Percentiles rank a stretch among this genome's conserved stretches.
These are phyloP conservation scores for Hanseniaspora hatyaiensis DNA, from an alignment of 805 yeast species.

Conservation along the genomic window DNA sequence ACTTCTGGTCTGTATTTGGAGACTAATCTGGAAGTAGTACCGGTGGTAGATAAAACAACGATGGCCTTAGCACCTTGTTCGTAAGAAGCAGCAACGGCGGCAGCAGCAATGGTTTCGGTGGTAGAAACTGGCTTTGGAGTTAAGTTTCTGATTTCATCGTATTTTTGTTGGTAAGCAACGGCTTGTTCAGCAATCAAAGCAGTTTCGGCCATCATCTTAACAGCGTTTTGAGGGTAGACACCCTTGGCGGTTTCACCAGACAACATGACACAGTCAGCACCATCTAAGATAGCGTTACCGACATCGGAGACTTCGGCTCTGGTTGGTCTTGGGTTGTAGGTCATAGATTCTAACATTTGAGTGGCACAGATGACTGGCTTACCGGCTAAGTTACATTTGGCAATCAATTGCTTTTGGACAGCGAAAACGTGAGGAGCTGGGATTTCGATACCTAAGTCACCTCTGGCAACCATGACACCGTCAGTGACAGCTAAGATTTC, in stretches of 20 bases:
- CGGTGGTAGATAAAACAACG: slow-evolving; percentile 88
- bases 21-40: slow-evolving; percentile 87
- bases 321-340: slow-evolving; percentile 99
- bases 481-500: slow-evolving; percentile 89
- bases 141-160: slow-evolving; percentile 77
- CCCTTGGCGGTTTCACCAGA: slow-evolving; percentile 99
- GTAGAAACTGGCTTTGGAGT: slow-evolving; percentile 84
- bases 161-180: slow-evolving; percentile 71
- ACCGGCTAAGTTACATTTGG: slow-evolving; percentile 98
- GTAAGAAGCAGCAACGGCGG: slow-evolving; percentile 91
- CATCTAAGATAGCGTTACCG: slow-evolving; percentile 97
- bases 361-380: slow-evolving; percentile 99
- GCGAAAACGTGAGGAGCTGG: slow-evolving; percentile 98
- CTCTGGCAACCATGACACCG: slow-evolving; percentile 99
- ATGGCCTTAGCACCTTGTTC: slow-evolving; percentile 96
- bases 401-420: slow-evolving; percentile 96
- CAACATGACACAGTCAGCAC: slow-evolving; percentile 99
- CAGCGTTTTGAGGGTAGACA: slow-evolving; percentile 95
- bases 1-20: slow-evolving; percentile 96
- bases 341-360: slow-evolving; percentile 99
- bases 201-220: slow-evolving; percentile 97
- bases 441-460: slow-evolving; percentile 98
- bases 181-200: slow-evolving; percentile 94
- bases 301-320: slow-evolving; percentile 99
- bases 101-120: slow-evolving; percentile 92